These are phyloP conservation scores for Nephelium lappaceum DNA, from an alignment of 345 rosid species.

Conservation along the genomic window DNA sequence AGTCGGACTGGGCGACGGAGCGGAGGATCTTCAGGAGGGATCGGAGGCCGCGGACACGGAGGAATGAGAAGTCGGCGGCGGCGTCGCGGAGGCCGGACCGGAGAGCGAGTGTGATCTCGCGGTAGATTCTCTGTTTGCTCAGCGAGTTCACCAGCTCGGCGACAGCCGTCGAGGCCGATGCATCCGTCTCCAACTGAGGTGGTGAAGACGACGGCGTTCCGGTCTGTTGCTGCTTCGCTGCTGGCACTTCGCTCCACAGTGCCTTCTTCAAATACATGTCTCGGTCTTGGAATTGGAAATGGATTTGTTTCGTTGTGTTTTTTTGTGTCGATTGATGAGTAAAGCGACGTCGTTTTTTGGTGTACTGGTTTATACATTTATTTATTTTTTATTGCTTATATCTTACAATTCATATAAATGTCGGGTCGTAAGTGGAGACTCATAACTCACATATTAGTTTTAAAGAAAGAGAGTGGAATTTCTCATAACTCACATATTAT, in stretches of 20 bases:
- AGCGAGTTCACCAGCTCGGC: slow-evolving; percentile 73
- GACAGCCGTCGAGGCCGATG: slow-evolving; percentile 56
- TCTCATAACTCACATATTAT: too few species aligned
- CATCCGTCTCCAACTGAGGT: slow-evolving; percentile 20
- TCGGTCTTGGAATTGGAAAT: neutral
- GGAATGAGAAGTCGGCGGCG: slow-evolving; percentile 91
- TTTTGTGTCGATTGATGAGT: too few species aligned
- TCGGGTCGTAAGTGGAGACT: too few species aligned
- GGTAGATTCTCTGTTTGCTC: slow-evolving; percentile 60
- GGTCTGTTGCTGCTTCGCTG: slow-evolving; percentile 30
- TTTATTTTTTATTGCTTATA: too few species aligned
- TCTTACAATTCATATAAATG: too few species aligned
- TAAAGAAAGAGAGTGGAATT: too few species aligned
- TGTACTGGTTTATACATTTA: too few species aligned
- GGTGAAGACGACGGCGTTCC: neutral
- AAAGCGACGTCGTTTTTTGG: too few species aligned
- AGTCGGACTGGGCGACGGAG: slow-evolving; percentile 73
- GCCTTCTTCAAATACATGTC: slow-evolving; percentile 62
- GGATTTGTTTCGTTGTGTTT: neutral
- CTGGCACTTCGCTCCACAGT: slow-evolving; percentile 51
- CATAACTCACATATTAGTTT: too few species aligned
- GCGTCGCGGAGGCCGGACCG: slow-evolving; percentile 85
- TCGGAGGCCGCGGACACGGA: slow-evolving; percentile 86
- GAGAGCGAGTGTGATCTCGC: slow-evolving; percentile 92
- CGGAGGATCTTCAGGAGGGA: slow-evolving; percentile 83